Evolutionary conservation across 2,329 filamentous ascomycete species (phyloP), one percentile per base, ranked within the genome.

Genomic region (Fusarium secorum): DNA sequence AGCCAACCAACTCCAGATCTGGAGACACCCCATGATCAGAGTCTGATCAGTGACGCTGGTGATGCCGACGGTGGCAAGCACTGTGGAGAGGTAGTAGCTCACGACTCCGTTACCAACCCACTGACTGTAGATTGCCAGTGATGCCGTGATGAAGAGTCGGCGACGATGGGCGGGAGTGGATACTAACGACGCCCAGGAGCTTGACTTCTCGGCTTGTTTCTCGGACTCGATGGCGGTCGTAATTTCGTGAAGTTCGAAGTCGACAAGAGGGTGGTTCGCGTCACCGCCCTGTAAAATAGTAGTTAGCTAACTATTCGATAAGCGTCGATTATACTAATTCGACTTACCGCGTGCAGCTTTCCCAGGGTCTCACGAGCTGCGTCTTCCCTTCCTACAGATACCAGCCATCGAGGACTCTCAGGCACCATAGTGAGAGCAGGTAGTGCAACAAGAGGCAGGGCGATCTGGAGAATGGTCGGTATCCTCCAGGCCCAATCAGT

Each of bases 81-180:
- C 63, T 0, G 63, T 66, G 0, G 63, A 22, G 6, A 66, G 61
- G 4, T 66, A 66, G n/a, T 66, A 66, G 45, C 63, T 66, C 15
- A 66, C 63, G 7, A 66, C 63, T 18, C 63, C 63, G 7, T 66
- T 66, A 3, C 63, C 63, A 4, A 66, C 52, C 63, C 63, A 66
- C 18, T 66, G 63, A 11, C 63, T 60, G 39, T 66, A 66, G 3
- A 66, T 45, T 6, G 63, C 63, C 15, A 66, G 17, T 5, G 63
- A 60, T 4, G 36, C 45, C 0, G 63, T 66, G 18, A 66, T 66
- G 39, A 66, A 66, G n/a, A 66, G 49, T 18, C 63, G 45, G 6
- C 61, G 33, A 4, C 63, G 63, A 3, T 66, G 53, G 13, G 63
- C 61, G 8, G 64, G 49, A 26, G 63, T 66, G 15, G 63, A 52